Base-by-base conservation (phyloP, 257 asterid genomes). In the Solanum microdontum region DNA sequence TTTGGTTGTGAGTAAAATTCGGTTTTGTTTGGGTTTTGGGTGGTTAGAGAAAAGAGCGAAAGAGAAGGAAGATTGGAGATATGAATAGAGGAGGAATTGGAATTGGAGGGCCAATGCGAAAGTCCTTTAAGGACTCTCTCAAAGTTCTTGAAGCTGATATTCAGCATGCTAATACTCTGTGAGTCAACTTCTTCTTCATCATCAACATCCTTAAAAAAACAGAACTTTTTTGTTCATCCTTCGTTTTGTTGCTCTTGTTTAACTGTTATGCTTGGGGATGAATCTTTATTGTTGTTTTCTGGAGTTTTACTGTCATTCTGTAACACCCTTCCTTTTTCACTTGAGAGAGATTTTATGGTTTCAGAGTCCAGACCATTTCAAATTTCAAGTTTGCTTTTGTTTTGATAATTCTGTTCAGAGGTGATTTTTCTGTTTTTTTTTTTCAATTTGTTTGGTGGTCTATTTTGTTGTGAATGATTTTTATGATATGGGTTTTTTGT, bases 151-250 rank as follows among this genome's bases (percentile, higher is more conserved):
- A 95, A 92, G 98, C 98, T 77, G 98, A 95, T 93, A 92, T 95
- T 93, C 98, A 95, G 90, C 96, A 95, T 89, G 98, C 98, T 86
- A 95, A 95, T 88, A 95, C 98, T 86, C 91, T 95, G 98, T 95
- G 28, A 87, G 93, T 91, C 32, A 79, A 73, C 62, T 9, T 26
- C 40, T 26, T 60, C 84, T 69, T 36, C 21, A 1, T 80, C 21
- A 1, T 80, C 68, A 85, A 24, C 26, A 75, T 87, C 48, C 39
- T 28, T 10, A 43, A 24, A 77, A 13, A 8, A 40, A 24, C 14
- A 1, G 4, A 36, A 76, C 32, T 5, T 79, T 88, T 4, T 60
- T 17, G 60, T 48, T 60, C 30, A 6, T 75, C 17, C 17, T 75
- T 75, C 60, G 26, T 79, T 37, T 80, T 82, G 21, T 48, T 28